Conservation (phyloP, 2,329 filamentous ascomycete genomes). For the Penicillium digitatum region DNA sequence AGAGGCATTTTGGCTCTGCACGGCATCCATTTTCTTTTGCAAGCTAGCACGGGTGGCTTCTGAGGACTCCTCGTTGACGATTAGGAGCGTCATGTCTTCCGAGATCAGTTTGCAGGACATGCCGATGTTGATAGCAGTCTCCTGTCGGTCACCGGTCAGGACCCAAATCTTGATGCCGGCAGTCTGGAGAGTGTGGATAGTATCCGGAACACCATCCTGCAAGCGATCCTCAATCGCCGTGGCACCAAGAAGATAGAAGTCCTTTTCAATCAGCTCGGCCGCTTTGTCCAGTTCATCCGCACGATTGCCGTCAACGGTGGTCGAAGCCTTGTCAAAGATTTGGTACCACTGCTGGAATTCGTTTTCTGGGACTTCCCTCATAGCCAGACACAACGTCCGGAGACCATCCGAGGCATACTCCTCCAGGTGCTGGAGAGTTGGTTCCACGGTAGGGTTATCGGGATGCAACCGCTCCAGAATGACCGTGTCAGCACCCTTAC, state of each 20-base stretch:
- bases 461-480: conserved; percentile 85
- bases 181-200: conserved; percentile 92
- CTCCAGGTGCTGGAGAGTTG: conserved; percentile 91
- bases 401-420: conserved; percentile 97
- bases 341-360: conserved; percentile 85
- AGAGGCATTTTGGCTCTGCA: conserved; percentile 70
- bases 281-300: conserved; percentile 96
- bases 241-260: conserved; percentile 85
- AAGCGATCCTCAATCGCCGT: conserved; percentile 96
- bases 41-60: conserved; percentile 80
- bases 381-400: conserved; percentile 87
- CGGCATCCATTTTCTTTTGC: conserved; percentile 87
- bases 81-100: conserved; percentile 96
- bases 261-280: conserved; percentile 88
- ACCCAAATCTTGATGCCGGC: conserved; percentile 99
- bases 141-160: conserved; percentile 91
- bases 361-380: conserved; percentile 85
- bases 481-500: conserved; percentile 95
- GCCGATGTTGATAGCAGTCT: conserved; percentile 98
- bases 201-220: conserved; percentile 96
- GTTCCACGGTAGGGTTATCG: conserved; percentile 80
- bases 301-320: conserved; percentile 86
- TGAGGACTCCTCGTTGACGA: conserved; percentile 85
- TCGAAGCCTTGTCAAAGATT: conserved; percentile 81
- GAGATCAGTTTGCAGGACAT: conserved; percentile 99